These are phyloP conservation scores for Nakaseomyces delphensis DNA, from an alignment of 1,139 yeast species.

Conservation along the genomic window DNA sequence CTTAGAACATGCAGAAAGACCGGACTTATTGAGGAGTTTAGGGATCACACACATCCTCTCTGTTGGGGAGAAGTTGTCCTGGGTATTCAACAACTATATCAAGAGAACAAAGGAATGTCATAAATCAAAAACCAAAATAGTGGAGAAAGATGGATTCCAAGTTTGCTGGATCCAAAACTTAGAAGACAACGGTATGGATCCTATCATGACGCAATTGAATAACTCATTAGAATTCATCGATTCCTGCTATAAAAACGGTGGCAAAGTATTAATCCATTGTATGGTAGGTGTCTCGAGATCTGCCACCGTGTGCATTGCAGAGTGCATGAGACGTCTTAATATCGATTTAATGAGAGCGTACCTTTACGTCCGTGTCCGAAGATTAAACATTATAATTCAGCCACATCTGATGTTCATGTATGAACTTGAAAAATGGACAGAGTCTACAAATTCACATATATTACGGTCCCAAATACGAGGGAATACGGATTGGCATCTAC, in stretches of 20 bases:
- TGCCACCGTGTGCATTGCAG: constrained; percentile 86
- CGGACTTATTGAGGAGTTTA: constrained; percentile 51
- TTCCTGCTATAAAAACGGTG: constrained; percentile 32
- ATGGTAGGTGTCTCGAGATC: constrained; percentile 88
- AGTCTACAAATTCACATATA: constrained; percentile 44
- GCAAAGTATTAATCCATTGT: constrained; percentile 70
- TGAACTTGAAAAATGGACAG: constrained; percentile 76
- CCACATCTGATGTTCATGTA: constrained; percentile 83
- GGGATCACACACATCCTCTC: constrained; percentile 73
- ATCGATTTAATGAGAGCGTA: constrained; percentile 67
- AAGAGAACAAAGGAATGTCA: constrained; percentile 7
- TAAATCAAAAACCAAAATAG: constrained; percentile 9
- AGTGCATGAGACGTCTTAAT: constrained; percentile 65
- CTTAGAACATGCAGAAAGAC: constrained; percentile 68
- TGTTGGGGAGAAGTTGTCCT: constrained; percentile 76
- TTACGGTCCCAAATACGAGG: constrained; percentile 15
- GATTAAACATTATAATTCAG: constrained; percentile 83
- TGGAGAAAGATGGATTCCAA: constrained; percentile 30
- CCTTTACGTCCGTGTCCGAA: constrained; percentile 68
- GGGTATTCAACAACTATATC: constrained; percentile 33
- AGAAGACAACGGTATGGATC: constrained; percentile 47
- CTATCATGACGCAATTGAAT: constrained; percentile 37
- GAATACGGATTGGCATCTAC: constrained; percentile 71
- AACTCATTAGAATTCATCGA: constrained; percentile 40
- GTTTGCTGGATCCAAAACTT: constrained; percentile 35